Percentiles rank a stretch among this genome's conserved stretches.
phyloP scores from a whole-genome alignment of 2,329 filamentous ascomycete species.

The Microcyclosporella mali region DNA sequence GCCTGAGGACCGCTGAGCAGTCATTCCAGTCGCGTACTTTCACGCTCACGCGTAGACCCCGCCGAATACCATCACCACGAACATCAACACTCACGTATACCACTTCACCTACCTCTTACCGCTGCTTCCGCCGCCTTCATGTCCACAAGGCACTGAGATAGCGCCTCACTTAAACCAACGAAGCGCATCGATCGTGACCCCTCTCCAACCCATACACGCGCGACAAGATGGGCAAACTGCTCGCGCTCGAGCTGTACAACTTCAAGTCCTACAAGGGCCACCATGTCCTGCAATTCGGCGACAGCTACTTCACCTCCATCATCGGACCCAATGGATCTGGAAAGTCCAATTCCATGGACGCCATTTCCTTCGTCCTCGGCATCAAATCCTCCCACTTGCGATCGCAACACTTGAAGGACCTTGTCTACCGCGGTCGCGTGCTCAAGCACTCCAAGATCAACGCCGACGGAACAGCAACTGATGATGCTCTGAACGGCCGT shows the following conservation, averaged over 20 bases:
- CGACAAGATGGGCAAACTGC: slow-evolving; percentile 83
- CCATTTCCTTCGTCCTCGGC: slow-evolving; percentile 96
- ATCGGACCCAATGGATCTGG: slow-evolving; percentile 99
- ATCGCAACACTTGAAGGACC: slow-evolving; percentile 85
- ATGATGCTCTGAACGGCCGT: slow-evolving; percentile 27
- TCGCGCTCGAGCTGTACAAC: slow-evolving; percentile 91
- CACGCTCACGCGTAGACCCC: no score
- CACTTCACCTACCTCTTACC: no score
- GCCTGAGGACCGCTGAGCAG: no score
- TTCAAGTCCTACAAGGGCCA: slow-evolving; percentile 99
- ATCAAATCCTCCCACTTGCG: slow-evolving; percentile 98
- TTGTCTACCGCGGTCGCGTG: slow-evolving; percentile 92
- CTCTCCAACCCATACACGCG: background rate
- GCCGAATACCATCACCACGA: no score
- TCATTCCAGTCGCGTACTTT: no score
- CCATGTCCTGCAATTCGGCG: slow-evolving; percentile 87
- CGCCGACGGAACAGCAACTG: slow-evolving; percentile 71
- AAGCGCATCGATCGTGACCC: no score
- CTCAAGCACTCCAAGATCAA: slow-evolving; percentile 89
- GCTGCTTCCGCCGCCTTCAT: no score
- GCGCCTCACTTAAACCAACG: no score
- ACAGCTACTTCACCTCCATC: slow-evolving; percentile 98
- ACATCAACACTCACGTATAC: no score
- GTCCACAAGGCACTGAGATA: no score
- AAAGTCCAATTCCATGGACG: slow-evolving; percentile 99